Evolutionary conservation across 805 yeast species (phyloP).

Genomic region (Saccharomycopsis guyanensis): DNA sequence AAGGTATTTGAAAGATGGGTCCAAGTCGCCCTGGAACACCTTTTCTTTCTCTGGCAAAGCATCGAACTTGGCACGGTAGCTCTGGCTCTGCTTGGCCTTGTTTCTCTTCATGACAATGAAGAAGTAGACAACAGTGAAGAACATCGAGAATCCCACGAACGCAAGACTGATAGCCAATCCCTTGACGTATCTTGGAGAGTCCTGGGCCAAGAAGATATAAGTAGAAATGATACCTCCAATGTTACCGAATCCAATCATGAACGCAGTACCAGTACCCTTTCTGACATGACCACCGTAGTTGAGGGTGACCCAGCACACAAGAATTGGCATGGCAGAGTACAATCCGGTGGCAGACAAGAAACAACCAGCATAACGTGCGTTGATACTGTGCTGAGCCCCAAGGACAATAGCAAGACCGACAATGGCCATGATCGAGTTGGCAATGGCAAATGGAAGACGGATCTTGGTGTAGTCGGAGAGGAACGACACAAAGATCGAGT

Average conservation of each 20-base stretch:
- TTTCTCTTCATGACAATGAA: slow-evolving; percentile 10
- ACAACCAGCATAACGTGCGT: slow-evolving; percentile 54
- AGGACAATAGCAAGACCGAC: slow-evolving; percentile 51
- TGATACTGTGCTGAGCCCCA: slow-evolving; percentile 29
- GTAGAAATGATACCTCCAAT: slow-evolving; percentile 66
- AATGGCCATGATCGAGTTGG: slow-evolving; percentile 33
- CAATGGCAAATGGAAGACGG: slow-evolving; percentile 38
- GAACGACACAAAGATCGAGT: slow-evolving; percentile 53
- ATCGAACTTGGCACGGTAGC: slow-evolving; percentile 27
- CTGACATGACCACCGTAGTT: slow-evolving; percentile 50
- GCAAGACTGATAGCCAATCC: slow-evolving; percentile 49
- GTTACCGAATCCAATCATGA: slow-evolving; percentile 65
- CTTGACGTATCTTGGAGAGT: slow-evolving; percentile 51
- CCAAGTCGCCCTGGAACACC: slow-evolving; percentile 31
- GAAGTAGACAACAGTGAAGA: slow-evolving; percentile 28
- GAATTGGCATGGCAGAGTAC: slow-evolving; percentile 60
- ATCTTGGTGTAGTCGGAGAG: slow-evolving; percentile 47
- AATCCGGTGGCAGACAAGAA: slow-evolving; percentile 53
- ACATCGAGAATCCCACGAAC: slow-evolving; percentile 36
- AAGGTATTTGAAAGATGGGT: slow-evolving; percentile 30
- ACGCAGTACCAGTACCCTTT: slow-evolving; percentile 50
- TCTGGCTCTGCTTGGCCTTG: slow-evolving; percentile 24
- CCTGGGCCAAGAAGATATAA: slow-evolving; percentile 44
- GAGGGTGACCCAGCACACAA: slow-evolving; percentile 59
- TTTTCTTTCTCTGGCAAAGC: slow-evolving; percentile 27